These are phyloP conservation scores for Eragrostis nindensis DNA, from an alignment of 176 grass and related monocot genomes.

Conservation along the genomic window DNA sequence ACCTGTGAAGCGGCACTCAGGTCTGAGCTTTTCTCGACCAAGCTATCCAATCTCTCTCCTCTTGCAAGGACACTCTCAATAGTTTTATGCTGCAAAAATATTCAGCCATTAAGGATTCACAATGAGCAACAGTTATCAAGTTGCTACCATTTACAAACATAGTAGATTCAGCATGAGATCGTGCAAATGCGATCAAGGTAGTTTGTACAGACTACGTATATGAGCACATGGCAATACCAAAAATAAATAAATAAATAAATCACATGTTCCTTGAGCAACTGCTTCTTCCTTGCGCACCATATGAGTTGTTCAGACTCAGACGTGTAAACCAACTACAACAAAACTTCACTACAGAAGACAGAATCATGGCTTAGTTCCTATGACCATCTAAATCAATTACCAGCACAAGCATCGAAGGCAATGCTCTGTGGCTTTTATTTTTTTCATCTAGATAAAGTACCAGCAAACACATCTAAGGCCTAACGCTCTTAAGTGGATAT, in stretches of 20 bases:
- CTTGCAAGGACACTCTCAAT: conserved; percentile 92
- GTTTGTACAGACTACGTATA: not conserved
- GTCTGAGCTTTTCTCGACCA: conserved; percentile 99
- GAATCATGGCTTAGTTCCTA: not conserved
- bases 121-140: conserved; percentile 29
- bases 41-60: conserved; percentile 95
- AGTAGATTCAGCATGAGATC: not conserved
- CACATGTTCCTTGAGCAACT: too few relatives aligned
- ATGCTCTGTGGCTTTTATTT: not conserved
- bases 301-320: not conserved
- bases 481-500: not conserved
- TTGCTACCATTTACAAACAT: not conserved
- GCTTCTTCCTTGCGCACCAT: not conserved
- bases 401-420: not conserved
- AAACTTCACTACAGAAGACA: not conserved
- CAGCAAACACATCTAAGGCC: not conserved
- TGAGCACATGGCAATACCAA: not conserved
- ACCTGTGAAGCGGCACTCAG: conserved; percentile 97
- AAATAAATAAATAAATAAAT: too few relatives aligned
- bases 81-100: conserved; percentile 88
- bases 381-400: not conserved
- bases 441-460: not conserved
- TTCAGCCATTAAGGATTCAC: conserved; percentile 21
- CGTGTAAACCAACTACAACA: not conserved
- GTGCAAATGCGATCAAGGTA: not conserved